Evolutionary conservation across 345 rosid species (phyloP), one percentile per base, ranked within the genome.

Genomic region (Aegle marmelos): DNA sequence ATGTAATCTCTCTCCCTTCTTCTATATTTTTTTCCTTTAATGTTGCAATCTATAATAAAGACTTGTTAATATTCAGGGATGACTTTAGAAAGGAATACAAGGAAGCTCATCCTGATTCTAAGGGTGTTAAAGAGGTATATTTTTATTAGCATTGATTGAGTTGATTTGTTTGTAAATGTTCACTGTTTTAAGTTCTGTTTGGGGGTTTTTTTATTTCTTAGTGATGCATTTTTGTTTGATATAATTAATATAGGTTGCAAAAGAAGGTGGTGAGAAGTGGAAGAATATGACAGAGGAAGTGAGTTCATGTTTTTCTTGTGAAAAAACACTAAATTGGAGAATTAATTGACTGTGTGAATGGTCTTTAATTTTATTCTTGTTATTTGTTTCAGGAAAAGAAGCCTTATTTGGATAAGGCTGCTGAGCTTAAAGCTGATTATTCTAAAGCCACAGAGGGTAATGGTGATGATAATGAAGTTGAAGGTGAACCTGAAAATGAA

Each of bases 251-350:
- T 76, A 95, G 97, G 92, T 86, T 85, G 90, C 97, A 7, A 95
- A 88, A 78, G 89, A 87, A 34, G 97, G 91, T 62, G 99, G 97
- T 79, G 98, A 88, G 81, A 90, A 87, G 80, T 91, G 98, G 98
- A 89, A 83, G 81, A 89, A 92, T 25, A 70, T 95, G 92, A 80
- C 90, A 2, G 95, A 93, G 65, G 98, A 92, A 64, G 97, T 91
- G 70, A 88, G 97, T 83, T 66, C 1, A 2, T 59, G 21, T 61
- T 31, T 1, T 68, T 8, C 58, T 31, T 5, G 17, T 63, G 24
- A 53, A 16, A 16, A 53, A 2, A 27, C 10, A 5, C 9, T 19
- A 28, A 19, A 22, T 31, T n/a, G 4, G 36, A n/a, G 31, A 7
- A n/a, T 13, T 13, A 2, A 5, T 57, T 24, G 21, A 28, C 27